Percentiles rank a stretch among this genome's conserved stretches.
phyloP scores from a whole-genome alignment of 306 rosid genomes.

The Inga leiocalycina region DNA sequence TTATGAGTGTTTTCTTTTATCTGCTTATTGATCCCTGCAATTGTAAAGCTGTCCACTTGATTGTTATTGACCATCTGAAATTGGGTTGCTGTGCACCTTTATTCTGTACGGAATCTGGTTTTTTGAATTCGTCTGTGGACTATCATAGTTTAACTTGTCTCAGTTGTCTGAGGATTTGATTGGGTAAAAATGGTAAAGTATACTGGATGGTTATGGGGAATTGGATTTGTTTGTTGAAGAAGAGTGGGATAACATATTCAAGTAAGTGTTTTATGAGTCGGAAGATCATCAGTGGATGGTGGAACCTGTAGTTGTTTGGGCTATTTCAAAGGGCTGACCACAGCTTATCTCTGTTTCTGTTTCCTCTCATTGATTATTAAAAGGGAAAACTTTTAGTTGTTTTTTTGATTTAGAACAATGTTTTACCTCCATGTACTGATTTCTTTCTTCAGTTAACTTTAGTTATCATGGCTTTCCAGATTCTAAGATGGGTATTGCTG shows the following conservation, averaged over 20 bases:
- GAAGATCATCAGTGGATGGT: background rate
- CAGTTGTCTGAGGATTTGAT: background rate
- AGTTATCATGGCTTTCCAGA: constrained; percentile 3
- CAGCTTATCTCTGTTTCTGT: background rate
- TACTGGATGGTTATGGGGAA: background rate
- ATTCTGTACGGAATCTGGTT: constrained; percentile 14
- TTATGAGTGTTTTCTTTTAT: background rate
- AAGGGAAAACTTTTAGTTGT: background rate
- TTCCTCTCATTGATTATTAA: constrained; percentile 8
- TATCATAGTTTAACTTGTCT: constrained; percentile 14
- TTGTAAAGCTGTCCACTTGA: constrained; percentile 29
- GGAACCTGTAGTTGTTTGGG: background rate
- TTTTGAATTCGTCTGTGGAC: constrained; percentile 17
- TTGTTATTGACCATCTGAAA: background rate
- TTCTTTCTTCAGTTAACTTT: background rate
- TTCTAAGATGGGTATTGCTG: background rate
- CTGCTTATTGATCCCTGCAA: background rate
- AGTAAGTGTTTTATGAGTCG: constrained; percentile 6
- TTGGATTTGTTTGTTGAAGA: background rate
- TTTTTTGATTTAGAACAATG: background rate
- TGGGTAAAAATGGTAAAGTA: background rate
- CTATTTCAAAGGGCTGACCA: background rate
- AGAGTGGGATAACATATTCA: background rate
- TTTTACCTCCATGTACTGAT: constrained; percentile 3
- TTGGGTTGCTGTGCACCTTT: constrained; percentile 12